A percentile compares a stretch with the other conserved stretches of the same genome.
Conservation (phyloP, 2,329 filamentous ascomycete species). For the Colletotrichum australisinense region DNA sequence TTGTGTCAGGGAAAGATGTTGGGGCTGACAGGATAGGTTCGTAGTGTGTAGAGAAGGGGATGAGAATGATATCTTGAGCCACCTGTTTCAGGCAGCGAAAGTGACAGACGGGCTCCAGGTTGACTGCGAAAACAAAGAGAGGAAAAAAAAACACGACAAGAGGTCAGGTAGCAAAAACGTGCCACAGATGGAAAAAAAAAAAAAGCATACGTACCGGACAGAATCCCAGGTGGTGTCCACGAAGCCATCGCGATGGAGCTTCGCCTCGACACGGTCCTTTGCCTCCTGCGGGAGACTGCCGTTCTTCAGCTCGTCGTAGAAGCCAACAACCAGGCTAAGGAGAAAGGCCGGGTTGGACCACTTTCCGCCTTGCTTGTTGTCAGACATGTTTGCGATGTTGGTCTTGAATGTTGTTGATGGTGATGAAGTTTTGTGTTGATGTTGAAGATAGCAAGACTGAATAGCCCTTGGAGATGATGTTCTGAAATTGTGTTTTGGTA, state of each 20-base stretch:
- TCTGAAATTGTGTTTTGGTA: too few relatives aligned
- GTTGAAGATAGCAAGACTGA: not conserved
- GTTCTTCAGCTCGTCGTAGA: conserved; percentile 45
- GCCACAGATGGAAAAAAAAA: conserved; percentile 14
- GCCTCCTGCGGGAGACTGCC: conserved; percentile 42
- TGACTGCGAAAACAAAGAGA: not conserved
- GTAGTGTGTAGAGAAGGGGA: not conserved
- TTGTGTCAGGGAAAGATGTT: too few relatives aligned
- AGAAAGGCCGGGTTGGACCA: conserved; percentile 50
- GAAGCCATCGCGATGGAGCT: conserved; percentile 47
- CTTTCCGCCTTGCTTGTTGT: conserved; percentile 9
- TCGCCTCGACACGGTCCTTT: conserved; percentile 45
- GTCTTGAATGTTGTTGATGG: not conserved
- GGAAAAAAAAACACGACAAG: not conserved
- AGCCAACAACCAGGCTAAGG: conserved; percentile 45
- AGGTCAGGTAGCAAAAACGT: not conserved
- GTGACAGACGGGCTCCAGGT: not conserved
- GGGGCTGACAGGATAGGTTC: not conserved
- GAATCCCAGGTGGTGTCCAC: conserved; percentile 54
- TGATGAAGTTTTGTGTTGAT: not conserved
- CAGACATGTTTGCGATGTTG: conserved; percentile 23
- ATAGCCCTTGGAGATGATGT: too few relatives aligned
- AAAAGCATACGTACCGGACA: conserved; percentile 51
- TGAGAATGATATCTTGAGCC: not conserved
- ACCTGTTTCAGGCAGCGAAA: not conserved